Evolutionary conservation across 73 alveolate genomes (phyloP).

Genomic region (Stentor roeselii): DNA sequence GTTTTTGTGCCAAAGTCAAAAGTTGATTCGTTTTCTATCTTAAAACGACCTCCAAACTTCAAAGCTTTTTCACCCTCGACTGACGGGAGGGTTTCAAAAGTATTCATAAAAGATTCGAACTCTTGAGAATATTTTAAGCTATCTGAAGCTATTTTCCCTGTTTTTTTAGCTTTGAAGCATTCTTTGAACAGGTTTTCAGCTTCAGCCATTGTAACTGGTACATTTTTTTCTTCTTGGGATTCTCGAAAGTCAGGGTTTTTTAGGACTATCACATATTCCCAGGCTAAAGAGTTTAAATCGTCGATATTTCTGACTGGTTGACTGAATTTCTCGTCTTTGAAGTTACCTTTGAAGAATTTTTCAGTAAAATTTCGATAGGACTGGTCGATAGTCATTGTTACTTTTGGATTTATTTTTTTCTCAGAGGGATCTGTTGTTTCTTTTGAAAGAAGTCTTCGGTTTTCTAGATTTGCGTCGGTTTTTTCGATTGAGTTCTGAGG

Average conservation of each 20-base stretch:
- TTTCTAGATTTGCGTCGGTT: too few species aligned
- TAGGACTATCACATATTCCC: constrained; percentile 14
- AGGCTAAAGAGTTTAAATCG: too few species aligned
- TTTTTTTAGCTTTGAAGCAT: constrained; percentile 18
- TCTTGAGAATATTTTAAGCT: not conserved
- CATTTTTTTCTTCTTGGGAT: not conserved
- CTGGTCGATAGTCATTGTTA: too few species aligned
- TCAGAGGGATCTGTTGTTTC: too few species aligned
- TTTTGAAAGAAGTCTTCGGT: too few species aligned
- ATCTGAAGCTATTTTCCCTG: not conserved
- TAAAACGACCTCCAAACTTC: constrained; percentile 12
- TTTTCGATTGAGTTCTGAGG: too few species aligned
- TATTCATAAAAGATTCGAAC: not conserved
- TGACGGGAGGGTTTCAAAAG: not conserved
- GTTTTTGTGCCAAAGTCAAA: constrained; percentile 25
- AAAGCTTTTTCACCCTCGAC: not conserved
- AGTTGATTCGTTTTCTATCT: not conserved
- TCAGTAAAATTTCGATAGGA: too few species aligned
- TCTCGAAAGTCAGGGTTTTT: constrained; percentile 13
- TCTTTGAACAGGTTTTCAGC: constrained; percentile 10
- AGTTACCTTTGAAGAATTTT: too few species aligned
- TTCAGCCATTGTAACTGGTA: not conserved
- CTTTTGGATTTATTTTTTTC: too few species aligned
- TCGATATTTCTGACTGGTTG: too few species aligned
- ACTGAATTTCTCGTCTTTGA: too few species aligned